These are phyloP conservation scores for Corynespora cassiicola DNA, from an alignment of 2,329 filamentous ascomycete genomes.

Conservation along the genomic window DNA sequence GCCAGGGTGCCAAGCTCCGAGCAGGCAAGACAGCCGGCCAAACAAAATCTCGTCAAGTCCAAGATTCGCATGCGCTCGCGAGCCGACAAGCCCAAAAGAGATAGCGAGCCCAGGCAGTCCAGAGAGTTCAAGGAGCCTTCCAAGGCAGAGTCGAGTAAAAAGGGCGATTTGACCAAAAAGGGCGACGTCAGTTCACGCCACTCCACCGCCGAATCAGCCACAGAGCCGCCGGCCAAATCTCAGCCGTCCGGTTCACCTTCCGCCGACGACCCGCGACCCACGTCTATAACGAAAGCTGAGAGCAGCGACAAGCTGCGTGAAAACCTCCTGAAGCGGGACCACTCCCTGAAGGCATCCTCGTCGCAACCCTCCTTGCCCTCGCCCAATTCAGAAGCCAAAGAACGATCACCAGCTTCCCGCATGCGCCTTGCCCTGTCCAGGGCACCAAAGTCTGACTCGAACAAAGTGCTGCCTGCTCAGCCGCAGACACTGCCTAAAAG, in stretches of 20 bases:
- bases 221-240: constrained; percentile 9
- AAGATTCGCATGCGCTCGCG: constrained; percentile 45
- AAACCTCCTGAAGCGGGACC: constrained; percentile 25
- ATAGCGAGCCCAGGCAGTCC: constrained; percentile 9
- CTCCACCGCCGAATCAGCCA: constrained; percentile 13
- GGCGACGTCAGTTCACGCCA: constrained; percentile 15
- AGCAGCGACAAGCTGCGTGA: constrained; percentile 35
- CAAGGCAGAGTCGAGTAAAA: constrained; percentile 17
- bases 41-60: constrained; percentile 38
- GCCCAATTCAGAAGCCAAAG: constrained; percentile 22
- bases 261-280: constrained; percentile 8
- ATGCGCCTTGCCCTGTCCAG: constrained; percentile 32
- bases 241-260: neutral
- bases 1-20: constrained; percentile 22
- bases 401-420: constrained; percentile 31
- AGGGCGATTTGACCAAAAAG: constrained; percentile 10
- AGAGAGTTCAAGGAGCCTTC: constrained; percentile 19
- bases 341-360: constrained; percentile 31
- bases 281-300: constrained; percentile 31
- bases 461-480: constrained; percentile 13
- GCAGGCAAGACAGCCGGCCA: constrained; percentile 15
- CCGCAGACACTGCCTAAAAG: constrained; percentile 8
- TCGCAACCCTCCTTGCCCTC: constrained; percentile 34
- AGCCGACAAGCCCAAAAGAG: constrained; percentile 32
- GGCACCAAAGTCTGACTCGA: constrained; percentile 31